These are phyloP conservation scores for Taphrina confusa DNA, from an alignment of 1,139 yeast genomes.

Conservation along the genomic window DNA sequence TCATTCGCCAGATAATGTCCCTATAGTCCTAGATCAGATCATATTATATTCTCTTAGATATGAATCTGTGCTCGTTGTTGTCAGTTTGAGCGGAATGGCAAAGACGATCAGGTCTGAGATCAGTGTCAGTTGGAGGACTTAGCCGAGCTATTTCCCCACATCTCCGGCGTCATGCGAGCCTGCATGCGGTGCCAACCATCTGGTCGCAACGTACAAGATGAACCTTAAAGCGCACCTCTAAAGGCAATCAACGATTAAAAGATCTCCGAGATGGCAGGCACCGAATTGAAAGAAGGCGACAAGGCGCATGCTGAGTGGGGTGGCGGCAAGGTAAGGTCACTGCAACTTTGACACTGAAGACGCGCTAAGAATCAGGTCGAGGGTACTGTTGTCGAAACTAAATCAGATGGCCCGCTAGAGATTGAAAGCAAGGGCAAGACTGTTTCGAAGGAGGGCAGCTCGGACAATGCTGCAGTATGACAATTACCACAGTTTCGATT, in stretches of 20 bases:
- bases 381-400: slow-evolving; percentile 31
- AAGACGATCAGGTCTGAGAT: too few species aligned
- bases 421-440: slow-evolving; percentile 33
- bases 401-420: slow-evolving; percentile 32
- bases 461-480: slow-evolving; percentile 28
- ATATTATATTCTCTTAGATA: too few species aligned
- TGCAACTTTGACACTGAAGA: background rate
- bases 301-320: slow-evolving; percentile 35
- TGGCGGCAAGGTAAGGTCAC: slow-evolving; percentile 22
- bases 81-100: too few species aligned
- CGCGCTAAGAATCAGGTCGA: slow-evolving; percentile 17
- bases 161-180: slow-evolving; percentile 7
- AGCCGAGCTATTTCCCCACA: slow-evolving; percentile 11
- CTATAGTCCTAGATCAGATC: too few species aligned
- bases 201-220: slow-evolving; percentile 10
- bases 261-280: background rate
- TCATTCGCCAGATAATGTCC: too few species aligned
- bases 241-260: background rate
- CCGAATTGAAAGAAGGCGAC: slow-evolving; percentile 30
- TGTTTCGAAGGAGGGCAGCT: slow-evolving; percentile 28
- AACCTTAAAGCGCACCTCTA: too few species aligned
- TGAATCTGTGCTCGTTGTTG: too few species aligned
- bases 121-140: too few species aligned
- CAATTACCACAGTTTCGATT: too few species aligned
- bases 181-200: background rate